Evolutionary conservation across 1,139 yeast species (phyloP).

Genomic region (Hyphopichia burtonii): DNA sequence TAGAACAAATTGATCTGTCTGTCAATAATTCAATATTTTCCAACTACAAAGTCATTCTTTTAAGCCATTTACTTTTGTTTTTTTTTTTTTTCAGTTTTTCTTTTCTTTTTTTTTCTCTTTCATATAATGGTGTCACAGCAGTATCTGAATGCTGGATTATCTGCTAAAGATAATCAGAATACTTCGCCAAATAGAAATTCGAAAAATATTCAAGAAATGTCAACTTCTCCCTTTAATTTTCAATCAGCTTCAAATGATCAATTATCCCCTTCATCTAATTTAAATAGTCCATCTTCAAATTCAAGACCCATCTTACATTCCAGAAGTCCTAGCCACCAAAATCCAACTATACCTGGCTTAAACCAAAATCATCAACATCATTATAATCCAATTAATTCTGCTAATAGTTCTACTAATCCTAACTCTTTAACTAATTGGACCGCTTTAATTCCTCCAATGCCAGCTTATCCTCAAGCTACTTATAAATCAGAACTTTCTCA

Average conservation of each 20-base stretch:
- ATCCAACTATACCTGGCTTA: slow-evolving; percentile 3
- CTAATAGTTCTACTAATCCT: background rate
- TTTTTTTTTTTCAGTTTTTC: background rate
- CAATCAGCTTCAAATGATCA: background rate
- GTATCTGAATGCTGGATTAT: background rate
- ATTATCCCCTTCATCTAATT: background rate
- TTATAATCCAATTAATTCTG: slow-evolving; percentile 3
- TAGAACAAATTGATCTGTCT: background rate
- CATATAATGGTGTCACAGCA: background rate
- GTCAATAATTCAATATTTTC: slow-evolving; percentile 3
- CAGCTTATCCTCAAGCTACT: slow-evolving; percentile 9
- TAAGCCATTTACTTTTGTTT: background rate
- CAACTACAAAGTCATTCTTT: slow-evolving; percentile 16
- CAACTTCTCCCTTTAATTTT: slow-evolving; percentile 4
- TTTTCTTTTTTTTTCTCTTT: background rate
- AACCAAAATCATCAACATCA: slow-evolving; percentile 3
- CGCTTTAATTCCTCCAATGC: slow-evolving; percentile 16
- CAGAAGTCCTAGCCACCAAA: slow-evolving; percentile 14
- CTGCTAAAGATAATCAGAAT: background rate
- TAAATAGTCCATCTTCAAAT: background rate
- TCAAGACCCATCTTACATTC: slow-evolving; percentile 5
- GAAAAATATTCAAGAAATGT: background rate
- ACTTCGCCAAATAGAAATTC: background rate
- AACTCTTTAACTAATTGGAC: slow-evolving; percentile 12
- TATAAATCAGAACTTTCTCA: slow-evolving; percentile 2